Conservation (phyloP, 768 basidiomycete genomes). For the Favolaschia claudopus region DNA sequence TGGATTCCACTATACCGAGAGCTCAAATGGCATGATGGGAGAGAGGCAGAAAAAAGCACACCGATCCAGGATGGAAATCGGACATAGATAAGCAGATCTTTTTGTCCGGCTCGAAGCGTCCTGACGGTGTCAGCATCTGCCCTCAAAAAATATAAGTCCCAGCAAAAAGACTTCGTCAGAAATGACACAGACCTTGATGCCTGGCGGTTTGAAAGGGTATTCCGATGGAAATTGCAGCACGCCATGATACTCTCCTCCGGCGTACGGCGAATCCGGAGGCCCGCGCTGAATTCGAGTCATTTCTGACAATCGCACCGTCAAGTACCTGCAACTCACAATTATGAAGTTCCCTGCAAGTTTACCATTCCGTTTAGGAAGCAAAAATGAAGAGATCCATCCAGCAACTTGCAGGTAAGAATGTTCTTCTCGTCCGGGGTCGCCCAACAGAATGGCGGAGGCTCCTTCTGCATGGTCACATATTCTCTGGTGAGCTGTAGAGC, state of each 20-base stretch:
- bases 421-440: constrained; percentile 98
- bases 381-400: not conserved
- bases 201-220: constrained; percentile 96
- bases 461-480: constrained; percentile 89
- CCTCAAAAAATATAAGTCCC: constrained; percentile 7
- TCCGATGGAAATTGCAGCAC: constrained; percentile 91
- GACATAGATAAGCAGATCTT: constrained; percentile 99
- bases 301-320: not conserved
- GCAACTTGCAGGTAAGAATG: constrained; percentile 85
- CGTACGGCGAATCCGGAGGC: constrained; percentile 91
- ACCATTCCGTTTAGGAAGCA: constrained; percentile 11
- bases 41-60: constrained; percentile 47
- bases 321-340: constrained; percentile 64
- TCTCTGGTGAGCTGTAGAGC: constrained; percentile 81
- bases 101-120: constrained; percentile 89
- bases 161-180: not conserved
- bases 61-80: constrained; percentile 90
- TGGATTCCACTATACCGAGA: constrained; percentile 80
- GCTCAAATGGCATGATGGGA: not conserved
- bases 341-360: constrained; percentile 86
- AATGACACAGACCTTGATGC: constrained; percentile 81
- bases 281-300: constrained; percentile 66
- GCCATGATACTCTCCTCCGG: constrained; percentile 94
- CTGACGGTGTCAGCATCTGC: constrained; percentile 91
- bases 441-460: constrained; percentile 96